Evolutionary conservation across 805 yeast species (phyloP), one percentile per base, ranked within the genome.

Genomic region (Pachysolen tannophilus): DNA sequence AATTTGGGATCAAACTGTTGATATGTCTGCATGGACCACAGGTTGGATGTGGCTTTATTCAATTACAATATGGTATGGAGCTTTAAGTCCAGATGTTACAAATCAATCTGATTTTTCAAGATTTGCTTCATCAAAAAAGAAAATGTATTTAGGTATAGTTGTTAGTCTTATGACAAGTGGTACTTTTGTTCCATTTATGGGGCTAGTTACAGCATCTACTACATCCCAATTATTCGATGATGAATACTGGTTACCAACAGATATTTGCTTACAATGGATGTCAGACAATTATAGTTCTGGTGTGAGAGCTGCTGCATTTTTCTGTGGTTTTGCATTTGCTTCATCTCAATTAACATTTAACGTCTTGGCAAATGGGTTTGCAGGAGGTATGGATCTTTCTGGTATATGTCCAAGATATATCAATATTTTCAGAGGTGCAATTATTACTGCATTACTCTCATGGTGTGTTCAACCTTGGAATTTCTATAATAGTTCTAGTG

Each of bases 351-450:
- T 64, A 32, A 52, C 62, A 9, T 60, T 62, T 42, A 63, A 62
- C 33, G 55, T 63, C 16, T 50, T 63, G 18, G 58, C 60, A 28
- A 56, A 61, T 32, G 65, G 65, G 29, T 54, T 65, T 28, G 57
- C 69, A 27, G 70, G 69, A 8, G 75, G 72, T 10, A 71, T 68
- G 56, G 75, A 69, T 41, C 43, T 71, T 43, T 63, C 71, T 17
- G 75, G 69, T 37, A 42, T 71, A 39, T 55, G 60, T 33, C 74
- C 74, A n/a, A 52, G 55, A 35, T 67, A 59, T 41, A 49, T 68
- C 43, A 61, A 62, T 43, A 55, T 69, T 32, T 50, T 54, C 28
- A 52, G 74, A 26, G 79, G 78, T n/a, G 67, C 72, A 19, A 53
- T 58, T 47, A 46, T 68, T 35, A 62, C 60, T 14, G 54, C 51